phyloP scores from a whole-genome alignment of 2,329 filamentous ascomycete species.

The Scedosporium boydii region DNA sequence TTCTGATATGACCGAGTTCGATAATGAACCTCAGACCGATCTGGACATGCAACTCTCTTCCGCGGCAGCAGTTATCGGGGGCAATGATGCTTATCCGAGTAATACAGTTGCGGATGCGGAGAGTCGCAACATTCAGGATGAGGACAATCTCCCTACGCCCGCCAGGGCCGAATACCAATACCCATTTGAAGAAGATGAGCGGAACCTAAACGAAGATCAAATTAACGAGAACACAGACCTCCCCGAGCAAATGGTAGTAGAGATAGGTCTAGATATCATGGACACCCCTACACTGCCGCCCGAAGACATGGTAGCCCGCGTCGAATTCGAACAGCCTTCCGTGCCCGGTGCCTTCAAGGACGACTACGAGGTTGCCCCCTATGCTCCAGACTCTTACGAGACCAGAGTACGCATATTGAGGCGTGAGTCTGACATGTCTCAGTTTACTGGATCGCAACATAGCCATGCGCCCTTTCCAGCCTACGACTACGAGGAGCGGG shows the following conservation, averaged over 20 bases:
- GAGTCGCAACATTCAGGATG: background rate
- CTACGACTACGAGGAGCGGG: slow-evolving; percentile 22
- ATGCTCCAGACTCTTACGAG: slow-evolving; percentile 26
- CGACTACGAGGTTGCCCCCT: slow-evolving; percentile 31
- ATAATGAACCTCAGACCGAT: slow-evolving; percentile 60
- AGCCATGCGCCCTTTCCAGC: slow-evolving; percentile 6
- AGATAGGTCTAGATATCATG: slow-evolving; percentile 14
- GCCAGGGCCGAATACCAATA: slow-evolving; percentile 36
- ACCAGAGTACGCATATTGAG: slow-evolving; percentile 42
- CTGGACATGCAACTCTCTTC: slow-evolving; percentile 10
- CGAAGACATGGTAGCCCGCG: background rate
- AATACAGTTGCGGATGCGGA: background rate
- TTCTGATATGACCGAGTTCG: slow-evolving; percentile 61
- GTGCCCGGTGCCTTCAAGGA: slow-evolving; percentile 23
- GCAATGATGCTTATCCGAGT: background rate
- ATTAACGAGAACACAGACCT: background rate
- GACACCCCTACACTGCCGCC: background rate
- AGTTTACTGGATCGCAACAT: slow-evolving; percentile 2
- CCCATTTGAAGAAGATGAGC: slow-evolving; percentile 36
- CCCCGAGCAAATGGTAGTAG: slow-evolving; percentile 4
- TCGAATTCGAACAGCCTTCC: background rate
- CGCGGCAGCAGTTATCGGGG: background rate
- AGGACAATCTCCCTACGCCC: slow-evolving; percentile 11
- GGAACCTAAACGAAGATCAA: background rate
- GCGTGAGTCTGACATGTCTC: slow-evolving; percentile 26